Percentiles rank a stretch among this genome's conserved stretches.
These are phyloP conservation scores for Pythium monospermum DNA, from an alignment of 352 stramenopile species.

Conservation along the genomic window DNA sequence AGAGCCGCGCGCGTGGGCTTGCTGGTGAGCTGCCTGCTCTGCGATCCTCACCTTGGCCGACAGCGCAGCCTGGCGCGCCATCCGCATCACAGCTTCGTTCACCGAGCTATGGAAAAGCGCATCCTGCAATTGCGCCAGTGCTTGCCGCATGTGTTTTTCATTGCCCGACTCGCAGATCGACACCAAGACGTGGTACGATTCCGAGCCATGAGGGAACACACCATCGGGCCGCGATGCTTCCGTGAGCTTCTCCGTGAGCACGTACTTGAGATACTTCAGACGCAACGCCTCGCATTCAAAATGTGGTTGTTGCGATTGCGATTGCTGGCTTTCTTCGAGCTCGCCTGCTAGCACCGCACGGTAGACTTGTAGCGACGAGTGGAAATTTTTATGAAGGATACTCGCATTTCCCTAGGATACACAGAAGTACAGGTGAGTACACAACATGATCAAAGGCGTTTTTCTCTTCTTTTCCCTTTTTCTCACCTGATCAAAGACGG, in stretches of 20 bases:
- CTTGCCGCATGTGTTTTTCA: slow-evolving; percentile 47
- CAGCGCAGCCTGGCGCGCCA: slow-evolving; percentile 70
- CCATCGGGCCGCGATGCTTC: slow-evolving; percentile 62
- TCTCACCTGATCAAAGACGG: slow-evolving; percentile 12
- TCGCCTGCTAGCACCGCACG: slow-evolving; percentile 8
- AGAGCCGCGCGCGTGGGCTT: slow-evolving; percentile 51
- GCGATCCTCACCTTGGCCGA: slow-evolving; percentile 81
- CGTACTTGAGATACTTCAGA: slow-evolving; percentile 71
- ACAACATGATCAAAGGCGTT: neutral
- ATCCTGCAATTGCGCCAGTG: slow-evolving; percentile 52
- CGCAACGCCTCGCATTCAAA: slow-evolving; percentile 19
- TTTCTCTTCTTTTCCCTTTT: too few relatives aligned
- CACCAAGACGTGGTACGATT: slow-evolving; percentile 52
- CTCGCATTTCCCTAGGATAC: slow-evolving; percentile 5
- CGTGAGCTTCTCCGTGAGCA: slow-evolving; percentile 67
- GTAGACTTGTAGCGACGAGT: slow-evolving; percentile 17
- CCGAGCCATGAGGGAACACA: slow-evolving; percentile 63
- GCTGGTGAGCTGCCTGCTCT: slow-evolving; percentile 68
- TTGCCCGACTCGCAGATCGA: slow-evolving; percentile 40
- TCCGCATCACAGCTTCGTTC: slow-evolving; percentile 79
- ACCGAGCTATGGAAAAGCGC: slow-evolving; percentile 66
- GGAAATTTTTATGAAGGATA: slow-evolving; percentile 16
- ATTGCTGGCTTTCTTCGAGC: slow-evolving; percentile 4
- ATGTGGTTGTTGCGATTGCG: slow-evolving; percentile 4
- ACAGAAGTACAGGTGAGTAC: neutral